Base-by-base conservation (phyloP, 768 basidiomycete species). In the Pulveroboletus sp. region DNA sequence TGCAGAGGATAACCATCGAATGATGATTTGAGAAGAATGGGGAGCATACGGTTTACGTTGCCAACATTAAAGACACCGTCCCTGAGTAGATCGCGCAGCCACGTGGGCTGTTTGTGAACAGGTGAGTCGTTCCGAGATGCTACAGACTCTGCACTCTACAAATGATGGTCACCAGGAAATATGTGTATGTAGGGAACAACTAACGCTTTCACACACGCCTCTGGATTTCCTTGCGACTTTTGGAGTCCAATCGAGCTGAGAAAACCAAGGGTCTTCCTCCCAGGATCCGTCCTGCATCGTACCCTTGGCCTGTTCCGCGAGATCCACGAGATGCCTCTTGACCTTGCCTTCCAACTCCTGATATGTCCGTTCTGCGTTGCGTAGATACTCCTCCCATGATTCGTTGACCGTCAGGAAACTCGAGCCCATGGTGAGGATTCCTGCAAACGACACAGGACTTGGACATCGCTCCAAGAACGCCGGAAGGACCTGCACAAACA, bases 181-280 rank as follows among this genome's bases (percentile, higher is more conserved):
- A 5, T 10, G n/a, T 37, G 8, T n/a, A 17, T 21, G 2, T 8
- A 21, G 9, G 12, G 44, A 39, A 42, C n/a, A 8, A 51, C 49
- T n/a, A 44, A 72, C 74, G 12, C 41, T 18, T 2, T 63, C 51
- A 14, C 67, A 48, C 8, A 88, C 62, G 0, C 87, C 87, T 61
- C 89, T 74, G 8, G 85, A 82, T 64, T 82, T 82, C 33, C 80
- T 77, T 0, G 81, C 83, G 6, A 77, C 73, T 67, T 98, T 97
- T 1, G 90, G 90, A 1, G 89, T 85, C 96, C 96, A 98, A 64
- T 99, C 94, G 50, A 98, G 73, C 66, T 99, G 96, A 43, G 75
- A 78, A 12, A 94, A 68, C 92, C 93, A 96, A 7, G 82, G 82
- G 66, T 92, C 87, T 3, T 76, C 73, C 63, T 75, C 79, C 86